Conservation (phyloP, 805 yeast species). For the Sungouiozyma ichnusensis region DNA sequence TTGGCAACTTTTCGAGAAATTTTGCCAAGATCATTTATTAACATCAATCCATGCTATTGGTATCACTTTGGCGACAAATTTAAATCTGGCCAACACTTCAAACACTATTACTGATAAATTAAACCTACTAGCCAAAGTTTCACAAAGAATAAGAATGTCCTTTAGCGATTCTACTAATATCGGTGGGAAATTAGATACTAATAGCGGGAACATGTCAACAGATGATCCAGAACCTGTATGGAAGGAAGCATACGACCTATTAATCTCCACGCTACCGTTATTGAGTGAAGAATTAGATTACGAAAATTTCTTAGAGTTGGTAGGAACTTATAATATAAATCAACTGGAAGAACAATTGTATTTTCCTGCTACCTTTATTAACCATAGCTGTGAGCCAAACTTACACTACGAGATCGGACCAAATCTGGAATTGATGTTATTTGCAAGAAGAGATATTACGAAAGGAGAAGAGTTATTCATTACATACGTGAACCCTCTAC, state of each 20-base stretch:
- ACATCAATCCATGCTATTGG: constrained; percentile 58
- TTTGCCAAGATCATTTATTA: constrained; percentile 57
- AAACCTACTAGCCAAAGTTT: constrained; percentile 53
- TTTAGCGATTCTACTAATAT: constrained; percentile 43
- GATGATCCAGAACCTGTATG: constrained; percentile 33
- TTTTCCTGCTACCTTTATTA: constrained; percentile 56
- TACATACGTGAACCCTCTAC: constrained; percentile 59
- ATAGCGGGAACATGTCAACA: constrained; percentile 41
- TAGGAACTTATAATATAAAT: constrained; percentile 70
- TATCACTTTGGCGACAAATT: constrained; percentile 38
- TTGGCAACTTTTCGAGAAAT: constrained; percentile 49
- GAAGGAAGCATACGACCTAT: constrained; percentile 44
- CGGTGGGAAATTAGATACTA: constrained; percentile 33
- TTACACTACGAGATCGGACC: constrained; percentile 40
- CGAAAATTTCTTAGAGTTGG: constrained; percentile 46
- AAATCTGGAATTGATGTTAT: constrained; percentile 43
- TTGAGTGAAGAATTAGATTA: constrained; percentile 30
- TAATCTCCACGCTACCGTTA: constrained; percentile 38
- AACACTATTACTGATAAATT: constrained; percentile 38
- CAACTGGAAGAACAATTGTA: constrained; percentile 56
- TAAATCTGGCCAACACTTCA: constrained; percentile 30
- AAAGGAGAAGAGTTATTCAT: constrained; percentile 61
- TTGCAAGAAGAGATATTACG: constrained; percentile 46
- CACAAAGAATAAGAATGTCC: constrained; percentile 54
- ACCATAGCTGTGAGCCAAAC: constrained; percentile 70